Percentiles rank a stretch among this genome's conserved stretches.
Conservation (phyloP, 495 filamentous ascomycete genomes). For the Penicillium coffeae region DNA sequence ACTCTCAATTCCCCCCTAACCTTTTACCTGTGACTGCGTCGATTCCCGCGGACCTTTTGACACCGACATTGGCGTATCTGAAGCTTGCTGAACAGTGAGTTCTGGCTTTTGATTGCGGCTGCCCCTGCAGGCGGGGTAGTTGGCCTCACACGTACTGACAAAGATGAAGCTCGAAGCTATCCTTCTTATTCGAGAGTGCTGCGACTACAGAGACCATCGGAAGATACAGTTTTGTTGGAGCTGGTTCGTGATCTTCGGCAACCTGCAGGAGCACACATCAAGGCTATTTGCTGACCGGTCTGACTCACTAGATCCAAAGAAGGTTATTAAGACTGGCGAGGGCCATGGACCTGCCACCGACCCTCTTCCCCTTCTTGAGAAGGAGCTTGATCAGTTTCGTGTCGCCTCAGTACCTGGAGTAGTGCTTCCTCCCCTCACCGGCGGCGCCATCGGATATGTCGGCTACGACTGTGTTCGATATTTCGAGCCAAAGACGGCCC, state of each 20-base stretch:
- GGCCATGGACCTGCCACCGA: conserved; percentile 80
- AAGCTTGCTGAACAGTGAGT: conserved; percentile 75
- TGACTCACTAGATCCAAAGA: conserved; percentile 61
- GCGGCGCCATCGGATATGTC: conserved; percentile 93
- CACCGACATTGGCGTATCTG: conserved; percentile 85
- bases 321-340: conserved; percentile 81
- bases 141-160: not conserved
- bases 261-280: not conserved
- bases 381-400: conserved; percentile 69
- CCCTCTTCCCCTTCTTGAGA: conserved; percentile 75
- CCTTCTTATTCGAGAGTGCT: conserved; percentile 91
- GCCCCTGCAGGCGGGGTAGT: conserved; percentile 4
- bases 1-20: conserved; percentile 62
- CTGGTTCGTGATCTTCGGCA: conserved; percentile 47
- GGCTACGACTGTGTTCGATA: conserved; percentile 97
- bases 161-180: conserved; percentile 40
- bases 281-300: not conserved
- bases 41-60: conserved; percentile 86
- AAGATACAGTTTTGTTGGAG: conserved; percentile 91
- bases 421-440: conserved; percentile 76
- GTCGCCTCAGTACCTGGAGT: conserved; percentile 78
- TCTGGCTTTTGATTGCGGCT: conserved; percentile 2
- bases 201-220: conserved; percentile 87
- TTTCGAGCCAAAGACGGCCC: conserved; percentile 89
- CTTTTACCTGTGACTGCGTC: conserved; percentile 81